A percentile compares a stretch with the other conserved stretches of the same genome.
These are phyloP conservation scores for Penicillium sp. DNA, from an alignment of 2,329 filamentous ascomycete species.

Conservation along the genomic window DNA sequence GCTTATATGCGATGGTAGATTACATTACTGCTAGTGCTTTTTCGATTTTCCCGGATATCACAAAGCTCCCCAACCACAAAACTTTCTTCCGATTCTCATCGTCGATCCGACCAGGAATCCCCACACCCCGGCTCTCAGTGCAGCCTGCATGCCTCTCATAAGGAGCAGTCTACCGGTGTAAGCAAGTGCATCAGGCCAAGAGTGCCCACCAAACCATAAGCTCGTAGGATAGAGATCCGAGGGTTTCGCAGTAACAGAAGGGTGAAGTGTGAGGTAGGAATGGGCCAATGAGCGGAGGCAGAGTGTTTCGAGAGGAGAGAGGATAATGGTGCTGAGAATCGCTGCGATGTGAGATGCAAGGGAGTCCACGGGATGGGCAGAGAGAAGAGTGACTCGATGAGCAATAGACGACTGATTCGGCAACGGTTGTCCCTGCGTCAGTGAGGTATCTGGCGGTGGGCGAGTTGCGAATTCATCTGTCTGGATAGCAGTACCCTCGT, in stretches of 20 bases:
- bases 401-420: constrained; percentile 16
- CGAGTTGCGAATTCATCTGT: neutral
- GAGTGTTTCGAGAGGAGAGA: constrained; percentile 42
- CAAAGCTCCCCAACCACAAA: constrained; percentile 41
- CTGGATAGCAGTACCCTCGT: constrained; percentile 6
- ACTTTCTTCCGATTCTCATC: constrained; percentile 40
- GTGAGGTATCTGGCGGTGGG: constrained; percentile 20
- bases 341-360: constrained; percentile 43
- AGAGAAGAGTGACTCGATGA: constrained; percentile 45
- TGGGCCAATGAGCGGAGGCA: constrained; percentile 41
- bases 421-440: constrained; percentile 14
- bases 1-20: too few relatives aligned
- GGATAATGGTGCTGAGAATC: constrained; percentile 37
- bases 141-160: constrained; percentile 38
- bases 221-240: constrained; percentile 34
- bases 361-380: constrained; percentile 42
- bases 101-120: constrained; percentile 38
- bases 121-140: constrained; percentile 39
- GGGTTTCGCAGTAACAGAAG: constrained; percentile 19
- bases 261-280: constrained; percentile 35
- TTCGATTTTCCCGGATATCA: constrained; percentile 10
- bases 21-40: too few relatives aligned
- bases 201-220: constrained; percentile 37
- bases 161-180: constrained; percentile 40
- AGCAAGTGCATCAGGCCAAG: constrained; percentile 28